These are phyloP conservation scores for Trametes punicea DNA, from an alignment of 768 basidiomycete species.

Conservation along the genomic window DNA sequence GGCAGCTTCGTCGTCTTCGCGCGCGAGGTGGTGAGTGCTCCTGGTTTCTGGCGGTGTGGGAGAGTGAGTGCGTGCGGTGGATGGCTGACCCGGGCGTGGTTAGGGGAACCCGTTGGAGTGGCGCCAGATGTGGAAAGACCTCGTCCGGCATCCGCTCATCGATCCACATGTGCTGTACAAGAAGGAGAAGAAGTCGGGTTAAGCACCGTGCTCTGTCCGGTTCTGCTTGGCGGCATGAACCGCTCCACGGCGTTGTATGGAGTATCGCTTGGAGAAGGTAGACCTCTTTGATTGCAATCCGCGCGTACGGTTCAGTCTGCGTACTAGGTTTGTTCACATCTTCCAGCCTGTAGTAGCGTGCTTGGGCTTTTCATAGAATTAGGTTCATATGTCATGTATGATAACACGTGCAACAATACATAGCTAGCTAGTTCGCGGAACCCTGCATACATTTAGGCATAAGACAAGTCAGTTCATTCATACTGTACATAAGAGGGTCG, in stretches of 20 bases:
- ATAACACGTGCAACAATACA: neutral
- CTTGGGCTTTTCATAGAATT: neutral
- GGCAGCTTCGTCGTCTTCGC: constrained; percentile 72
- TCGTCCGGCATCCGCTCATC: constrained; percentile 50
- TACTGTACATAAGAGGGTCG: neutral
- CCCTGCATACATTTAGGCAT: neutral
- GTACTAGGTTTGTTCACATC: neutral
- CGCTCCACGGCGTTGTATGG: too few relatives aligned
- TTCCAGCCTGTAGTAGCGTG: neutral
- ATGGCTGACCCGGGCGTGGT: neutral
- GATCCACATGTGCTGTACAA: constrained; percentile 57
- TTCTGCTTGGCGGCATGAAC: too few relatives aligned
- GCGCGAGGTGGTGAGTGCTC: constrained; percentile 58
- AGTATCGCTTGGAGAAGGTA: too few relatives aligned
- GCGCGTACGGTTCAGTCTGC: neutral
- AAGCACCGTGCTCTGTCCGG: too few relatives aligned
- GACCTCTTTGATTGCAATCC: too few relatives aligned
- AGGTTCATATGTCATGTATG: constrained; percentile 4
- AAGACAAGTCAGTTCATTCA: neutral
- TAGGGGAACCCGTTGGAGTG: constrained; percentile 79
- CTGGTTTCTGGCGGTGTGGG: neutral
- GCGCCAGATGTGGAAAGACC: constrained; percentile 69
- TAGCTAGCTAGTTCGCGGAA: neutral
- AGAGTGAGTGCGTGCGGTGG: neutral
- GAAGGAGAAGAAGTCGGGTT: constrained; percentile 12